Conservation (phyloP, 2,329 filamentous ascomycete species). For the Decorospora gaudefroyi region DNA sequence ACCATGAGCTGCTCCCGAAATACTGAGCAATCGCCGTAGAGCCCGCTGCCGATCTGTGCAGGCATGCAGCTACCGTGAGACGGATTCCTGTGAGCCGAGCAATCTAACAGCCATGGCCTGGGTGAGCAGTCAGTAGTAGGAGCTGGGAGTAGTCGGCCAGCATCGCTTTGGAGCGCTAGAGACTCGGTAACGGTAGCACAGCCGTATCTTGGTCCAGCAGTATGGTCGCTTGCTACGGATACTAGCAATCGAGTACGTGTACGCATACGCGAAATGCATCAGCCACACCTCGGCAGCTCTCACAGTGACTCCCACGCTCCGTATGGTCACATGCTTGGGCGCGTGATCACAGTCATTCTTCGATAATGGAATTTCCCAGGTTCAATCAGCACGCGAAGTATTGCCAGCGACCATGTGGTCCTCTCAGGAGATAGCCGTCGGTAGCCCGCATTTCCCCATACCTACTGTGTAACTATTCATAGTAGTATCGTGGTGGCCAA, state of each 20-base stretch:
- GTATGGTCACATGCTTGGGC: constrained; percentile 27
- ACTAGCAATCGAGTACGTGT: constrained; percentile 1
- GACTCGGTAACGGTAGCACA: constrained; percentile 4
- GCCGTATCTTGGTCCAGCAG: constrained; percentile 7
- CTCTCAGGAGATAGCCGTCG: constrained; percentile 5
- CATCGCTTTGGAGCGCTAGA: not conserved
- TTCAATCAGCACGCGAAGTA: constrained; percentile 26
- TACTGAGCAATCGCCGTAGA: constrained; percentile 24
- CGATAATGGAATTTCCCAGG: constrained; percentile 11
- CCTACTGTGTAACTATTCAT: constrained; percentile 11
- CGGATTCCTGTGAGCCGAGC: constrained; percentile 8
- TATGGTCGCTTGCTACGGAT: constrained; percentile 1
- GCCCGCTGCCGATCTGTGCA: constrained; percentile 15
- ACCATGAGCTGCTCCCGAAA: constrained; percentile 19
- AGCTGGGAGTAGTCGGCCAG: too few species aligned
- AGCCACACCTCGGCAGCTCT: constrained; percentile 27
- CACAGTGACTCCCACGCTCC: too few species aligned
- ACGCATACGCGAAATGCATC: constrained; percentile 8
- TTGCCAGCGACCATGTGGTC: constrained; percentile 12
- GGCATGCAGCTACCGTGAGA: constrained; percentile 11
- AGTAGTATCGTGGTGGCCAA: constrained; percentile 25
- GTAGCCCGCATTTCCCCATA: constrained; percentile 16
- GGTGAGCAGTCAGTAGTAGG: constrained; percentile 7
- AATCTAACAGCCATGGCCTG: constrained; percentile 5
- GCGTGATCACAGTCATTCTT: constrained; percentile 17